Base-by-base conservation (phyloP, 768 basidiomycete species). In the Naganishia onofrii region DNA sequence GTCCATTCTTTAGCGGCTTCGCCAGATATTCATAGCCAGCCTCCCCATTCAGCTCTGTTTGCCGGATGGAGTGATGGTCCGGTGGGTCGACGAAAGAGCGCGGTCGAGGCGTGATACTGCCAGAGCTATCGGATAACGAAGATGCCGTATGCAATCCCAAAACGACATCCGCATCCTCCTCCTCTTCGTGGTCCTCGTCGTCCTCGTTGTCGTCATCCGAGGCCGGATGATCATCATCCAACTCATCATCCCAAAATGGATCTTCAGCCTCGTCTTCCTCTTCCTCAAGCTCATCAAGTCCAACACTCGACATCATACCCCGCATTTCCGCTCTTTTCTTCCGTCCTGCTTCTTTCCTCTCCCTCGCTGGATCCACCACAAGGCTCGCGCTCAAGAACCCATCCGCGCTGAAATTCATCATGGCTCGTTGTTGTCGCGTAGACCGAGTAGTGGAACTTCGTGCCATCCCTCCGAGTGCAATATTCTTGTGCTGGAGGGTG, bases 81-180 rank as follows among this genome's bases (percentile, higher is more conserved):
- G 65, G n/a, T 8, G 42, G 23, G 19, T 63, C 54, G 54, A 31
- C 10, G 23, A 42, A 54, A 29, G 65, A 66, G 23, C 29, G 31
- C 5, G 78, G 76, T 60, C 75, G 60, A 56, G 78, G 76, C 1
- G 76, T 79, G 21, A 76, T 70, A 42, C 71, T 73, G 17, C 76
- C 77, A n/a, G 56, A 58, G 13, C 55, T 48, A 0, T 57, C 56
- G 68, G 54, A 55, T 13, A 51, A 28, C 34, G 75, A 74, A 0
- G 77, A 75, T 44, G 51, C 71, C 29, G 71, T 70, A 21, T 63
- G 72, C 44, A 70, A 31, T 12, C 65, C 71, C 13, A 69, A 31
- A 21, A 58, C 44, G 34, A 73, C 0, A 28, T 71, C 73, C 7
- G 36, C 28, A 36, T 72, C 66, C 19, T 65, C 70, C 28, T 31